Evolutionary conservation across 495 filamentous ascomycete genomes (phyloP).

Genomic region (Penicillium roqueforti): DNA sequence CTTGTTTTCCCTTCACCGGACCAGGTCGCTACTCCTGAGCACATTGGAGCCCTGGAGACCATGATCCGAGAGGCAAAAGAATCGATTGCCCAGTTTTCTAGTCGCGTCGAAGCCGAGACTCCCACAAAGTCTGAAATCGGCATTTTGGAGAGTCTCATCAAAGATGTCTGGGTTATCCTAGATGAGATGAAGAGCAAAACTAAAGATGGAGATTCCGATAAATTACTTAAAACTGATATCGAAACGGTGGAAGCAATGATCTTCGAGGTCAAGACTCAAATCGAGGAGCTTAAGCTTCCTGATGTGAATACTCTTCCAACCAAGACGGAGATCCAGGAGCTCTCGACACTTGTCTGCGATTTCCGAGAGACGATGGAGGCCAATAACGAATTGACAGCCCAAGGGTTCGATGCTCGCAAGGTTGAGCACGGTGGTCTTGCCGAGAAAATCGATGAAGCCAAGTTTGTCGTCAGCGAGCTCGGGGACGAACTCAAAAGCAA

Average conservation of each 20-base stretch:
- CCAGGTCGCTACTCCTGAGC: slow-evolving; percentile 64
- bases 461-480: slow-evolving; percentile 52
- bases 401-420: slow-evolving; percentile 74
- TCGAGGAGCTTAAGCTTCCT: slow-evolving; percentile 65
- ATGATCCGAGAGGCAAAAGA: slow-evolving; percentile 69
- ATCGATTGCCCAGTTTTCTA: slow-evolving; percentile 53
- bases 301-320: slow-evolving; percentile 60
- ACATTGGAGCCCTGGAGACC: slow-evolving; percentile 68
- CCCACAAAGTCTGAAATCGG: slow-evolving; percentile 73
- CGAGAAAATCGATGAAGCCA: slow-evolving; percentile 57
- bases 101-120: slow-evolving; percentile 55
- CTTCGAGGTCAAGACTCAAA: slow-evolving; percentile 70
- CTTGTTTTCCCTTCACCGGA: slow-evolving; percentile 59
- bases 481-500: slow-evolving; percentile 64
- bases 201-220: slow-evolving; percentile 54
- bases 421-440: slow-evolving; percentile 56
- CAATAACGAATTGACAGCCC: slow-evolving; percentile 68
- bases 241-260: slow-evolving; percentile 74
- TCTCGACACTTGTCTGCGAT: slow-evolving; percentile 64
- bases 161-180: slow-evolving; percentile 66
- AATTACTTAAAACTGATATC: slow-evolving; percentile 71
- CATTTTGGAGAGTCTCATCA: slow-evolving; percentile 68
- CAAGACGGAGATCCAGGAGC: slow-evolving; percentile 57
- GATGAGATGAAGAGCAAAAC: slow-evolving; percentile 68
- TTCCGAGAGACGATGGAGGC: slow-evolving; percentile 65